A percentile compares a stretch with the other conserved stretches of the same genome.
Evolutionary conservation across 352 stramenopile species (phyloP).

Genomic region (Phytophthora agathidicida): DNA sequence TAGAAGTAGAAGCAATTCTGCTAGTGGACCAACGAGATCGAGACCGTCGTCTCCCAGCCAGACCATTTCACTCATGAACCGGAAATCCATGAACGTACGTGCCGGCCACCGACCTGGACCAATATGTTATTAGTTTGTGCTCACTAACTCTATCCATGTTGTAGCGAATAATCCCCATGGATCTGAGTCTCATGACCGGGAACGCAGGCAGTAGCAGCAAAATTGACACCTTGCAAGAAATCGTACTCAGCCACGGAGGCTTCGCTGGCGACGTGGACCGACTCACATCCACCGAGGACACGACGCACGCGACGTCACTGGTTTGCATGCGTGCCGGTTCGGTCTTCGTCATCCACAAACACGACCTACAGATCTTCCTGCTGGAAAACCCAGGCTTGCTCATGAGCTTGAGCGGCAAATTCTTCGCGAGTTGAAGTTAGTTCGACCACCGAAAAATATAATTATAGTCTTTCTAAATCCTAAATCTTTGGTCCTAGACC

Average conservation of each 20-base stretch:
- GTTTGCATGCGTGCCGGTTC: slow-evolving; percentile 57
- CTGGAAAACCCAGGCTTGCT: slow-evolving; percentile 80
- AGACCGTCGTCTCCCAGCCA: slow-evolving; percentile 26
- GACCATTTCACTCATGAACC: slow-evolving; percentile 25
- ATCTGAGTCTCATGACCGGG: slow-evolving; percentile 48
- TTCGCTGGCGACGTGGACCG: slow-evolving; percentile 80
- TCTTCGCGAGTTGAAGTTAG: slow-evolving; percentile 52
- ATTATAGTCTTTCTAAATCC: background rate
- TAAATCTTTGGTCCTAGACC: no score
- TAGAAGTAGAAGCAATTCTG: slow-evolving; percentile 15
- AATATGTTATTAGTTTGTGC: slow-evolving; percentile 7
- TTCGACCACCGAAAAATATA: slow-evolving; percentile 23
- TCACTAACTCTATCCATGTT: background rate
- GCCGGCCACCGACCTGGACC: background rate
- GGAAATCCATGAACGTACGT: slow-evolving; percentile 64
- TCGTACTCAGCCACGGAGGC: slow-evolving; percentile 52
- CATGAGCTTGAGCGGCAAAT: slow-evolving; percentile 68
- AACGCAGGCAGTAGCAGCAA: slow-evolving; percentile 21
- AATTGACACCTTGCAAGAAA: slow-evolving; percentile 37
- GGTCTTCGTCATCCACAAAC: slow-evolving; percentile 69
- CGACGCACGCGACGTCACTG: slow-evolving; percentile 62
- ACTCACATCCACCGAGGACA: slow-evolving; percentile 60
- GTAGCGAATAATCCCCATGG: slow-evolving; percentile 65
- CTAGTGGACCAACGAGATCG: slow-evolving; percentile 17
- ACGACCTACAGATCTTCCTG: slow-evolving; percentile 73